A percentile compares a stretch with the other conserved stretches of the same genome.
phyloP scores from a whole-genome alignment of 2,329 filamentous ascomycete species.

The Penicillium sp. region DNA sequence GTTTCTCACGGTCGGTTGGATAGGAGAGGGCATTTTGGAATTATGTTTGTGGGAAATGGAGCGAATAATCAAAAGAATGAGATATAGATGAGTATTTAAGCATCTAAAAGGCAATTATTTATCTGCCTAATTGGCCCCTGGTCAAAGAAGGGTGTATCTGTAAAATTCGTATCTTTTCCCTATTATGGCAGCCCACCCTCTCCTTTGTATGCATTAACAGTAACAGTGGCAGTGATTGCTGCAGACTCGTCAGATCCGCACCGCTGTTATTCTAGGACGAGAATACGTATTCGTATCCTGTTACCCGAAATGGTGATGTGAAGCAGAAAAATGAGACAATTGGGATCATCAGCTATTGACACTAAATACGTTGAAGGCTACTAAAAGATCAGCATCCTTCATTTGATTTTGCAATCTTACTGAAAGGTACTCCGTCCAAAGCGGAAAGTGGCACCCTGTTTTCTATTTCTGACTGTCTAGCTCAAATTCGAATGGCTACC shows the following conservation, averaged over 20 bases:
- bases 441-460: too few relatives aligned
- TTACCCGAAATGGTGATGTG: neutral
- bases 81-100: neutral
- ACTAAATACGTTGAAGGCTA: neutral
- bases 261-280: neutral
- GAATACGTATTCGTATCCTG: neutral
- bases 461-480: neutral
- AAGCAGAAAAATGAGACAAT: neutral
- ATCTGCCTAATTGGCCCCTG: neutral
- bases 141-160: neutral
- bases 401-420: neutral
- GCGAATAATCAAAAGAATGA: neutral
- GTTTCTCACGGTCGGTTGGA: neutral
- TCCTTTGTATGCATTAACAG: neutral
- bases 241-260: neutral
- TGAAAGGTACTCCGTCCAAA: too few relatives aligned
- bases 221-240: neutral
- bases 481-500: neutral
- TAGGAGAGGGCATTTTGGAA: neutral
- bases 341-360: neutral
- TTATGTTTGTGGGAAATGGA: neutral
- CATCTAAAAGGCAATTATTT: neutral
- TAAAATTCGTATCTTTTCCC: neutral
- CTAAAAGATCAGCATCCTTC: neutral
- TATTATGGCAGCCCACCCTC: neutral